Evolutionary conservation across 2,329 filamentous ascomycete species (phyloP), one percentile per base, ranked within the genome.

Genomic region (Alternaria conjuncta): DNA sequence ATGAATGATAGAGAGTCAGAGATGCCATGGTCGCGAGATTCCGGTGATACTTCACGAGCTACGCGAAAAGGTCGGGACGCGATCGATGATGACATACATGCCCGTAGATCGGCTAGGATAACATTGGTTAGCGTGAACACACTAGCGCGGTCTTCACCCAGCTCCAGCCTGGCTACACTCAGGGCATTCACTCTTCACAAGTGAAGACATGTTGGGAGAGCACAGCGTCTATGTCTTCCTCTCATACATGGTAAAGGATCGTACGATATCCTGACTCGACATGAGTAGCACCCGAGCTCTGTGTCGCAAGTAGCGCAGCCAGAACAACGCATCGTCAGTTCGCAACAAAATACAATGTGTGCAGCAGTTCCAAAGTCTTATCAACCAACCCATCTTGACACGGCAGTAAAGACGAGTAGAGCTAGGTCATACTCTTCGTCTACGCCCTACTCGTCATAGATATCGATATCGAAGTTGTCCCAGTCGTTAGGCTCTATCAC

Each of bases 51-150:
- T 61, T 41, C 47, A 23, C 25, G 9, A 61, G 44, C 51, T 61
- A 41, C 15, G 36, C 20, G 50, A 63, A 53, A 50, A 57, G 43
- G 57, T 61, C 53, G 44, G 51, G 63, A 68, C 64, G 57, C 70
- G 70, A 74, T 75, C 73, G 69, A 75, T 75, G 73, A 75, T 75
- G 72, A 71, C 73, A 76, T 73, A 71, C 67, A 70, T 69, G 62
- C 28, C 44, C 50, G 43, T 46, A 45, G 67, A 73, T 76, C 71
- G 72, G 61, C 66, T 70, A 68, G 56, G 8, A n/a, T 25, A 6
- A 20, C 58, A 43, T 20, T 13, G 25, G 60, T 41, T 41, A 41
- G 36, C 36, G 36, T 11, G 4, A 10, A 18, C n/a, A 10, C 0
- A 41, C 36, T 55, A 60, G 57, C 51, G 51, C 23, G 7, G 10